Base-by-base conservation (phyloP, 2,329 filamentous ascomycete genomes). In the Tolypocladium pustulatum region DNA sequence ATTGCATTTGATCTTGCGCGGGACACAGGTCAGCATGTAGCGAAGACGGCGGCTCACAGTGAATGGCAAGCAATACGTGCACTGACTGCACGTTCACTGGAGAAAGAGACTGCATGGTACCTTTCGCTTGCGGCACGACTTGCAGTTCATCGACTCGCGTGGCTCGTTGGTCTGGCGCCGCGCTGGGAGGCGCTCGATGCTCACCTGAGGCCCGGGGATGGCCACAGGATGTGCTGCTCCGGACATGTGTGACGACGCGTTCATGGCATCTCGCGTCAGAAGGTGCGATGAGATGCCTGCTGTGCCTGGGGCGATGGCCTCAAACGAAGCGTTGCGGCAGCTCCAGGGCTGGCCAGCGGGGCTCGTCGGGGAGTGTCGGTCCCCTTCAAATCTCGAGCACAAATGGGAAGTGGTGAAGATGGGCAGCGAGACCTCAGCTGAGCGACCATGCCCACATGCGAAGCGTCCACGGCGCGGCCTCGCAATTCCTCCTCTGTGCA, bases 91-190 rank as follows among this genome's bases (percentile, higher is more conserved):
- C 40, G 27, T 22, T 17, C 4, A 20, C 52, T 22, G 52, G n/a
- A 36, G 67, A 56, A 17, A 27, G 54, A 25, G 36, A 46, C 27
- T 9, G n/a, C n/a, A n/a, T 10, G 34, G 54, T 73, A 93, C 90
- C 87, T 96, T 96, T 76, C 91, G 82, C 75, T 95, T 95, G 65
- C 91, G 84, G 78, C 91, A 96, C 59, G 90, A 94, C 74, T 96
- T 95, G 84, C 91, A 96, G 73, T 96, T 96, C 91, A 96, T 96
- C 38, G 89, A 89, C 78, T 95, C 91, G 67, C 89, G 85, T 46
- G 89, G 89, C 71, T 94, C 89, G 66, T 84, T 87, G 72, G 81
- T 85, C 73, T 84, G 78, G 49, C 88, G 85, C 62, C 87, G 84
- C 58, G 86, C 81, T 32, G 88, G 87, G 64, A 93, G 77, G 61